Base-by-base conservation (phyloP, 2,329 filamentous ascomycete genomes). In the Diaporthe capsici region DNA sequence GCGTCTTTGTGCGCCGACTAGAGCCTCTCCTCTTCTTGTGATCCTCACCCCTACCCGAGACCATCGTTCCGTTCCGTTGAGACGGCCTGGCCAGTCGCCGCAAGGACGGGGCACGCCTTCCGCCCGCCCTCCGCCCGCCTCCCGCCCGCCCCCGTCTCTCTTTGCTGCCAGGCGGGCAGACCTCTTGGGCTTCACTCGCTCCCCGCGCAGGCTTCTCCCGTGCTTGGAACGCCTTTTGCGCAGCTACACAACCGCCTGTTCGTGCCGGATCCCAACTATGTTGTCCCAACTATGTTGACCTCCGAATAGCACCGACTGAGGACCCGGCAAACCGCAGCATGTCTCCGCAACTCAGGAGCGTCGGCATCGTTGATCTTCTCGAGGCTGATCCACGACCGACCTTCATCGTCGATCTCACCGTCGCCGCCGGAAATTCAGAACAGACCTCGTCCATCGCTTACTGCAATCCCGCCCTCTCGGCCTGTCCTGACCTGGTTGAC, bases 361-460 rank as follows among this genome's bases (percentile, higher is more conserved):
- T 82, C 76, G 80, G 81, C 79, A 79, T 85, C 75, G 77, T 84
- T 79, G 84, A 85, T 75, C 78, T 86, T 53, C 82, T 86, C 76
- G 81, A 85, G 72, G 81, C 79, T 73, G 85, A 86, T 75, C 82
- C 83, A 37, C 81, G 85, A 34, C 84, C 85, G 10, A 81, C 84
- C 17, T 82, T 84, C 53, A 80, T 84, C 65, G 78, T 83, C 76
- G 76, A 80, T 77, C 70, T 79, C 74, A 49, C 71, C 34, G 57
- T 65, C 49, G 74, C 51, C 49, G 71, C 77, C 53, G 44, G 68
- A 13, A 37, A 44, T 60, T 58, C 57, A 20, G 55, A 70, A 17
- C 63, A 72, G 60, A 70, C 49, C 22, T 71, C 72, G 20, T 68
- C 71, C 10, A 77, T 82, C 28, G 79, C 80, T 58, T 82, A 82